Percentiles rank a stretch among this genome's conserved stretches.
Evolutionary conservation across 148 eudicot genomes (phyloP).

Genomic region (Fagopyrum tataricum): DNA sequence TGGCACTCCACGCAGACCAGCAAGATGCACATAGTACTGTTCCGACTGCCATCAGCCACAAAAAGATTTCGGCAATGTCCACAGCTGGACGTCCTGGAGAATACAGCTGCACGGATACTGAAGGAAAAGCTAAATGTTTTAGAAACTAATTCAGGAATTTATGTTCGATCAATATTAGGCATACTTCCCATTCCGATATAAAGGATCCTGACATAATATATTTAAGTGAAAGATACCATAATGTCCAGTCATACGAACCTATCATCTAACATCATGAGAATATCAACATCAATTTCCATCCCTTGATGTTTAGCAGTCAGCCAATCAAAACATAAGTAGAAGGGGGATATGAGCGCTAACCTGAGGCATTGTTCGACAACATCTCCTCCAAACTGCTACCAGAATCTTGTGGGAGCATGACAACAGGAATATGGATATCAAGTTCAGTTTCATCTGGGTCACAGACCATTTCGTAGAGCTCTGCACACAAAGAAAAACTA

Average conservation of each 20-base stretch:
- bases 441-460: conserved; percentile 79
- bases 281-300: neutral
- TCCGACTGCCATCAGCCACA: conserved; percentile 84
- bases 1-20: conserved; percentile 89
- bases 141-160: neutral
- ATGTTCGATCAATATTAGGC: neutral
- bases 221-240: neutral
- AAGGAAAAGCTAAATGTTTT: conserved; percentile 6
- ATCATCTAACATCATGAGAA: neutral
- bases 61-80: conserved; percentile 75
- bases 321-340: neutral
- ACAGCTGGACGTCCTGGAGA: conserved; percentile 65
- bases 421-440: conserved; percentile 68
- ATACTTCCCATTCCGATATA: neutral
- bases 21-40: conserved; percentile 81
- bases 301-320: neutral
- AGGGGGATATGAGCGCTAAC: conserved; percentile 20
- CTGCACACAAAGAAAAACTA: conserved; percentile 28
- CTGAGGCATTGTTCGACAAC: conserved; percentile 49
- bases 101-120: conserved; percentile 81
- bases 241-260: neutral
- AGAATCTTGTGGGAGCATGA: conserved; percentile 80
- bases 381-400: conserved; percentile 54
- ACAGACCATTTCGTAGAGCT: conserved; percentile 88
- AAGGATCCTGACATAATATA: neutral